Evolutionary conservation across 345 rosid genomes (phyloP).

Genomic region (Hypericum androsaemum): DNA sequence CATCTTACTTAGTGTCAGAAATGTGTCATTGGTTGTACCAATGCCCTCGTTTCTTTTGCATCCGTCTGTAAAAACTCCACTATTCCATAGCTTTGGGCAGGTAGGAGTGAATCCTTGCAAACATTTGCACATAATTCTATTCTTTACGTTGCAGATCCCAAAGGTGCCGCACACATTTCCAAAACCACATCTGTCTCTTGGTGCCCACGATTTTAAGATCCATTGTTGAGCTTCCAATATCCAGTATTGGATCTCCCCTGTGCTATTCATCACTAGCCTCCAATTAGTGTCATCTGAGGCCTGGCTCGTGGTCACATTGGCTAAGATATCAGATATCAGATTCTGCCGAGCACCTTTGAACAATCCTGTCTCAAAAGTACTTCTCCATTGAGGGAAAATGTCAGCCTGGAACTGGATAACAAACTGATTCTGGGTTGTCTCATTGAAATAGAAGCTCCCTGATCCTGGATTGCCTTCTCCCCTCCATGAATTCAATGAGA

Average conservation of each 20-base stretch:
- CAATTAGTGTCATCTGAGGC: background rate
- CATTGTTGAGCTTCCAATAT: constrained; percentile 6
- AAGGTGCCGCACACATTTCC: constrained; percentile 26
- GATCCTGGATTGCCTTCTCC: constrained; percentile 38
- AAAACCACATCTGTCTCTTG: constrained; percentile 27
- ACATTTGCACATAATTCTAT: constrained; percentile 25
- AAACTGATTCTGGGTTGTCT: constrained; percentile 23
- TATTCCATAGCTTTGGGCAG: constrained; percentile 15
- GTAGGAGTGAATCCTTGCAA: constrained; percentile 33
- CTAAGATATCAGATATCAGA: constrained; percentile 34
- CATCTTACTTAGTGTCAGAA: constrained; percentile 15
- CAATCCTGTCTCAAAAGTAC: constrained; percentile 26
- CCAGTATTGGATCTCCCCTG: constrained; percentile 25
- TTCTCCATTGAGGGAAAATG: constrained; percentile 29
- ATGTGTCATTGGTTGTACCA: constrained; percentile 2
- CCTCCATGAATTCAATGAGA: constrained; percentile 40
- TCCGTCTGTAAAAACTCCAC: constrained; percentile 18
- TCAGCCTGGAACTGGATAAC: constrained; percentile 20
- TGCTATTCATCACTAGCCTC: constrained; percentile 28
- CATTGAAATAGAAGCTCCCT: constrained; percentile 49
- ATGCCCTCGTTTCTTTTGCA: constrained; percentile 15
- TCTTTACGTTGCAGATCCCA: constrained; percentile 27
- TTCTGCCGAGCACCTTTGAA: constrained; percentile 21
- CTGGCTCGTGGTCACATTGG: no score
- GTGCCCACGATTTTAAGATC: constrained; percentile 24